Base-by-base conservation (phyloP, 192 early-diverging fungal species). In the Chytriomyces confervae region DNA sequence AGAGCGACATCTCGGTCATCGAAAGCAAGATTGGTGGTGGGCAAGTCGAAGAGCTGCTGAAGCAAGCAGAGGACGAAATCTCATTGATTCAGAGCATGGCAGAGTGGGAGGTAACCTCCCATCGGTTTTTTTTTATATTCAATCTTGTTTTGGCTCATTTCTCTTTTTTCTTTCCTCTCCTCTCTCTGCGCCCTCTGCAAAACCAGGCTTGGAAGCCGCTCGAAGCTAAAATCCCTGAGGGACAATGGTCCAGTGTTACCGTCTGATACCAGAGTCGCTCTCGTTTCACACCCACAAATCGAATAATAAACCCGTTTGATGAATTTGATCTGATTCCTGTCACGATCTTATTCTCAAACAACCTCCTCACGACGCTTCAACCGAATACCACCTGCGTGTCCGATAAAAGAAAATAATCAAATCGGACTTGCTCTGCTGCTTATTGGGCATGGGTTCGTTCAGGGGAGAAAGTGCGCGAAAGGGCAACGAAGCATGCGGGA, bases 21-120 rank as follows among this genome's bases (percentile, higher is more conserved):
- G 97, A 98, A 85, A 70, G 89, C 77, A 80, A 89, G 60, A 85
- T 96, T 45, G 85, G 85, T 76, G 89, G 84, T 47, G 95, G 95
- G 45, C 93, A 95, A 85, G 93, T 98, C 76, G 97, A 98, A 83
- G 95, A 98, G 87, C 84, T 98, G 6, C 92, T 97, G 72, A 77
- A 83, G 50, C 93, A 94, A 80, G 97, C 97, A 7, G 86, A 95
- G 74, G 94, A 94, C 61, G 97, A 98, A 82, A 86, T 95, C 69
- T 91, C 88, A 75, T 85, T 98, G 50, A 88, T 94, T 24, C 83
- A 73, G 57, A 91, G 94, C 80, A 92, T 98, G 91, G 89, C 91
- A 69, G 92, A 95, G 86, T 94, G 91, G 91, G 95, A 93, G 88
- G 89, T 92, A 72, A 87, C 82, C 81, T 85, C 85, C 6, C 13